Conservation (phyloP, 2,329 filamentous ascomycete genomes). For the Alternaria arborescens region DNA sequence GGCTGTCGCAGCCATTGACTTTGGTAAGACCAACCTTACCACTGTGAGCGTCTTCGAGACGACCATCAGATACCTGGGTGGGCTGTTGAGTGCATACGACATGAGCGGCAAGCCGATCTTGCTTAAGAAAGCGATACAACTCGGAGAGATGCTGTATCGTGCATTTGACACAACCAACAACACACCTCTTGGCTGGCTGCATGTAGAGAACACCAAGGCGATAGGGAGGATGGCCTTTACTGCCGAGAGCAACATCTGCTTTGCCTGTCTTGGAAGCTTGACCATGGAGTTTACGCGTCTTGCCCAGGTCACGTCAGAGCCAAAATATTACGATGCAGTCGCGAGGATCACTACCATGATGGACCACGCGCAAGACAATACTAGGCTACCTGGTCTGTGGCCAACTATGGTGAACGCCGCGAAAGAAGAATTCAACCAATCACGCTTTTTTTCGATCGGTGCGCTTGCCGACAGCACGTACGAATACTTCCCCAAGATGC, state of each 20-base stretch:
- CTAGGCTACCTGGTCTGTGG: slow-evolving; percentile 48
- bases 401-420: slow-evolving; percentile 52
- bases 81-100: slow-evolving; percentile 50
- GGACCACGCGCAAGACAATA: slow-evolving; percentile 41
- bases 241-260: slow-evolving; percentile 53
- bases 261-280: slow-evolving; percentile 58
- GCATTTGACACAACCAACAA: slow-evolving; percentile 58
- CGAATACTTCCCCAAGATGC: slow-evolving; percentile 51
- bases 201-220: slow-evolving; percentile 48
- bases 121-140: slow-evolving; percentile 49
- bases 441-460: slow-evolving; percentile 45
- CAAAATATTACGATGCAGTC: slow-evolving; percentile 51
- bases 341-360: slow-evolving; percentile 45
- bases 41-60: slow-evolving; percentile 62
- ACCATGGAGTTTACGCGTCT: slow-evolving; percentile 53
- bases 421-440: slow-evolving; percentile 37
- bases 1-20: slow-evolving; percentile 56
- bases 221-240: slow-evolving; percentile 36
- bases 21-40: slow-evolving; percentile 50
- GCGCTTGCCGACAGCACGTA: slow-evolving; percentile 51
- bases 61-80: slow-evolving; percentile 55
- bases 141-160: slow-evolving; percentile 56
- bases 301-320: slow-evolving; percentile 45
- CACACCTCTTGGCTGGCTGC: slow-evolving; percentile 56
- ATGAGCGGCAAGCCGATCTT: slow-evolving; percentile 46